Conservation (phyloP, 306 rosid species). For the Macrotyloma uniflorum region DNA sequence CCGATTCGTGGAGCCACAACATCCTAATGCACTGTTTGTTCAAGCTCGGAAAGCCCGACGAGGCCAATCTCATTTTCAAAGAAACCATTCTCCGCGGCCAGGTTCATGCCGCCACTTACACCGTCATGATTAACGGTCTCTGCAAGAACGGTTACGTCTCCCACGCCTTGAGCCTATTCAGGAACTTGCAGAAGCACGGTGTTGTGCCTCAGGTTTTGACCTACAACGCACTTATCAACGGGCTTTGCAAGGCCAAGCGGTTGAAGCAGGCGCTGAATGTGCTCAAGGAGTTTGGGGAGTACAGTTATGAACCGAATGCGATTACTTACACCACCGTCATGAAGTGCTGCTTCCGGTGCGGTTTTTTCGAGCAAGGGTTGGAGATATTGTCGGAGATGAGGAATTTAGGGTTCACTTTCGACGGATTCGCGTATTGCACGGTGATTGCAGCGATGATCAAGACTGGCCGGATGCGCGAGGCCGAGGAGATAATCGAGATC, state of each 20-base stretch:
- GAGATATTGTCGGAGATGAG: slow-evolving; percentile 69
- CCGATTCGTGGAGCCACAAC: slow-evolving; percentile 77
- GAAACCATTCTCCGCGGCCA: slow-evolving; percentile 46
- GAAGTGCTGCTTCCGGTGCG: slow-evolving; percentile 65
- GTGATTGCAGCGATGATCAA: slow-evolving; percentile 66
- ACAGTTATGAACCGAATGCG: slow-evolving; percentile 56
- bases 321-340: slow-evolving; percentile 73
- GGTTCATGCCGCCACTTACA: slow-evolving; percentile 51
- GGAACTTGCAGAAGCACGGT: slow-evolving; percentile 61
- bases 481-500: slow-evolving; percentile 48
- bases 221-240: slow-evolving; percentile 70
- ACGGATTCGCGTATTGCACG: slow-evolving; percentile 80
- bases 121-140: slow-evolving; percentile 72
- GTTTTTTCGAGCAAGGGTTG: slow-evolving; percentile 58
- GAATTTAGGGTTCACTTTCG: slow-evolving; percentile 64
- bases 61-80: slow-evolving; percentile 62
- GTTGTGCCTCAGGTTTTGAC: slow-evolving; percentile 66
- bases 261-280: slow-evolving; percentile 50
- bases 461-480: slow-evolving; percentile 65
- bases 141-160: slow-evolving; percentile 62
- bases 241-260: slow-evolving; percentile 70
- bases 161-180: slow-evolving; percentile 67
- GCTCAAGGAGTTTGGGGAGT: slow-evolving; percentile 61
- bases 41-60: slow-evolving; percentile 71
- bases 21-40: slow-evolving; percentile 75